Evolutionary conservation across 2,329 filamentous ascomycete species (phyloP).

Genomic region (Calonectria pseudoreteaudii): DNA sequence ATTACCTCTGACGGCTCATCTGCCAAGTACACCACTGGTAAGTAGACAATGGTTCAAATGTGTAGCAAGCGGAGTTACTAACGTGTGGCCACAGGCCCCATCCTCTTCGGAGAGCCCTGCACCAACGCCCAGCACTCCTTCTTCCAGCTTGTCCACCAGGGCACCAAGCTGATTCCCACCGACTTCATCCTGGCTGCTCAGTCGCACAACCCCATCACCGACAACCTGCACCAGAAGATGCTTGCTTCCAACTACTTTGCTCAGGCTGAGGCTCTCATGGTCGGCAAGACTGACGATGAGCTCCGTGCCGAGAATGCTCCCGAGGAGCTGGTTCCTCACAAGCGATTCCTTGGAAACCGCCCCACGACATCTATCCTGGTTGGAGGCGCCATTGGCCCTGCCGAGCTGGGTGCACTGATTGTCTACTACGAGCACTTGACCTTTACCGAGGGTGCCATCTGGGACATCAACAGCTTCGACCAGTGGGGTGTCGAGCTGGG

Average conservation of each 20-base stretch:
- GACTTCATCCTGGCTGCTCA: constrained; percentile 98
- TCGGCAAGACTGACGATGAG: constrained; percentile 86
- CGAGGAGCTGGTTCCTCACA: constrained; percentile 89
- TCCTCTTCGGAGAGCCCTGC: constrained; percentile 97
- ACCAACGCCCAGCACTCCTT: constrained; percentile 99
- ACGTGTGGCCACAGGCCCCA: constrained; percentile 68
- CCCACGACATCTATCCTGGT: constrained; percentile 94
- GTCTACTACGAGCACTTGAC: constrained; percentile 99
- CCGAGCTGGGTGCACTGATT: constrained; percentile 92
- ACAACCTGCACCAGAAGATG: constrained; percentile 97
- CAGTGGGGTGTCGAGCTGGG: constrained; percentile 99
- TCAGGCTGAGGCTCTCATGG: constrained; percentile 90
- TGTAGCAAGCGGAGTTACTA: constrained; percentile 22
- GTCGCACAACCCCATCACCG: constrained; percentile 94
- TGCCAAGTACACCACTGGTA: constrained; percentile 94
- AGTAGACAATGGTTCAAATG: constrained; percentile 24
- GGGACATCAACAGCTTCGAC: constrained; percentile 99
- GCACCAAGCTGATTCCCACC: constrained; percentile 97
- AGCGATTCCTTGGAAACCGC: constrained; percentile 98
- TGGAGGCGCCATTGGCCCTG: constrained; percentile 92
- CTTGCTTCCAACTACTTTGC: constrained; percentile 92
- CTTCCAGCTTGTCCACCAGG: constrained; percentile 99
- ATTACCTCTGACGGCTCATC: constrained; percentile 90
- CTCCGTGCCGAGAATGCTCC: constrained; percentile 81
- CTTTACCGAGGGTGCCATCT: constrained; percentile 96